These are phyloP conservation scores for Centrapalus pauciflorus DNA, from an alignment of 129 eudicot species.

Conservation along the genomic window DNA sequence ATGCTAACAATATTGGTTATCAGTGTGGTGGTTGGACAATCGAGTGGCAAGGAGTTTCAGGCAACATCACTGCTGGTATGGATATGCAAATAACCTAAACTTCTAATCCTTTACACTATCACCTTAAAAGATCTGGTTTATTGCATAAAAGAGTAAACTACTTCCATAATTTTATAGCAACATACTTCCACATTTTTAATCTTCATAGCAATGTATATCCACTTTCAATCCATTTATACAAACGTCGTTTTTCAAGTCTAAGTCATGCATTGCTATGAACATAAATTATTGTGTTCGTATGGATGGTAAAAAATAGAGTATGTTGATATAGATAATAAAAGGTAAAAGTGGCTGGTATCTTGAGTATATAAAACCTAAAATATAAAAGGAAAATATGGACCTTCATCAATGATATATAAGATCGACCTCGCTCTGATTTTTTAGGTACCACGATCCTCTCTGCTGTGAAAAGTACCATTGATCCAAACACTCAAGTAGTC, in stretches of 20 bases:
- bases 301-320: no score
- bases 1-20: constrained; percentile 63
- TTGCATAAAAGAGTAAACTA: no score
- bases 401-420: neutral
- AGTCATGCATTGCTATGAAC: no score
- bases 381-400: neutral
- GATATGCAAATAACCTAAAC: neutral
- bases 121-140: no score
- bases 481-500: constrained; percentile 37
- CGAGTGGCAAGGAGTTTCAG: constrained; percentile 59
- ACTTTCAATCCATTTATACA: no score
- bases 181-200: no score
- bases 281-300: no score
- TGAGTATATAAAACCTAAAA: neutral
- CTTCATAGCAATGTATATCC: no score
- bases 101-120: neutral
- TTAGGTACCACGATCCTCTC: constrained; percentile 64
- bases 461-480: constrained; percentile 49
- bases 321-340: no score
- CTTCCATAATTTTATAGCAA: no score
- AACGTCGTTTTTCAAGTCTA: no score
- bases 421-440: neutral
- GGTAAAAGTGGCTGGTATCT: no score
- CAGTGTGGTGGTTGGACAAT: constrained; percentile 89
- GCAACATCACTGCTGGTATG: constrained; percentile 49